phyloP scores from a whole-genome alignment of 768 basidiomycete species.

The Artomyces pyxidatus region DNA sequence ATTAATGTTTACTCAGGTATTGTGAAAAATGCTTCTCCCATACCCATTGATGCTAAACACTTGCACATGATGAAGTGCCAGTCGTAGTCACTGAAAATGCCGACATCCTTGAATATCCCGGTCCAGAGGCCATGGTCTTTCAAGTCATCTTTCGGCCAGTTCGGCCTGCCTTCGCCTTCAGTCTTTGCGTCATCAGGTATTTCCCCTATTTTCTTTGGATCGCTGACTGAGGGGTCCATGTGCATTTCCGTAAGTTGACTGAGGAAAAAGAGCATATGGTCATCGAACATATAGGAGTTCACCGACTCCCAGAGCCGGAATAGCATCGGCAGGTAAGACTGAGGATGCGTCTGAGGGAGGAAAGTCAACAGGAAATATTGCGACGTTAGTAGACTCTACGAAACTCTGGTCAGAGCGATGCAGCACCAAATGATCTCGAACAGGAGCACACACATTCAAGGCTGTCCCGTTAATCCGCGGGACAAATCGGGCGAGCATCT shows the following conservation, averaged over 20 bases:
- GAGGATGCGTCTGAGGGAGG: constrained; percentile 77
- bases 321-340: constrained; percentile 74
- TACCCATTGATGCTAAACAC: constrained; percentile 77
- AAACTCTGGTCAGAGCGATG: constrained; percentile 1
- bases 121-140: constrained; percentile 40
- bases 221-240: constrained; percentile 66
- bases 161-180: constrained; percentile 51
- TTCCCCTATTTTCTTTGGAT: constrained; percentile 58
- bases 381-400: constrained; percentile 63
- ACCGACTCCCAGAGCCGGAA: constrained; percentile 85
- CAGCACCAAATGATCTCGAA: neutral
- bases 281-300: constrained; percentile 86
- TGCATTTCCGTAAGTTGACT: constrained; percentile 73
- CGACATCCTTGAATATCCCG: constrained; percentile 51
- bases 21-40: constrained; percentile 17
- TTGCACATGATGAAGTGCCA: constrained; percentile 87
- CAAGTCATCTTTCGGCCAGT: constrained; percentile 40
- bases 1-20: constrained; percentile 1
- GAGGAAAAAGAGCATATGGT: constrained; percentile 81
- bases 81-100: constrained; percentile 75
- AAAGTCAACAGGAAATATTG: constrained; percentile 85
- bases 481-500: constrained; percentile 84
- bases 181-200: constrained; percentile 65
- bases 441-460: constrained; percentile 48
- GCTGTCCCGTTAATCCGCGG: constrained; percentile 69